Conservation (phyloP, 108 stramenopile genomes). For the Cyclotella sp. region DNA sequence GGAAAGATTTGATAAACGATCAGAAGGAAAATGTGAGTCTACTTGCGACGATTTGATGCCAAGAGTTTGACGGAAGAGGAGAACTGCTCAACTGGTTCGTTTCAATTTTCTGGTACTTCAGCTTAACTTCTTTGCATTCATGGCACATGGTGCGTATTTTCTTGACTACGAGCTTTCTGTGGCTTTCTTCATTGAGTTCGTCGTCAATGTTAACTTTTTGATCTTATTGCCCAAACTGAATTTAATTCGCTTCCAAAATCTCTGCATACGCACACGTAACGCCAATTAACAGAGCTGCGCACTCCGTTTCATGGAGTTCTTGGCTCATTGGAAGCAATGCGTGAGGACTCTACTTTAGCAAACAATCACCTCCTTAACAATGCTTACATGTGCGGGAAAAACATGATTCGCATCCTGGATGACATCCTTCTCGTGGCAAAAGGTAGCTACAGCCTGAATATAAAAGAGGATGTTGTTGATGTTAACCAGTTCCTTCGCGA, state of each 20-base stretch:
- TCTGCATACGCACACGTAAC: too few species aligned
- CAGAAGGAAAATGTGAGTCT: too few species aligned
- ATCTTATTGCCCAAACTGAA: too few species aligned
- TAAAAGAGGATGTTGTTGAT: slow-evolving; percentile 21
- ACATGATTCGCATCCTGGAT: slow-evolving; percentile 44
- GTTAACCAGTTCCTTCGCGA: slow-evolving; percentile 22
- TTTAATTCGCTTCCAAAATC: too few species aligned
- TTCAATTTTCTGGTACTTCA: neutral
- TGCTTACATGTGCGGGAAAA: slow-evolving; percentile 39
- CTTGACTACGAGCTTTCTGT: too few species aligned
- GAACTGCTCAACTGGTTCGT: neutral
- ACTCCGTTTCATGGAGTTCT: slow-evolving; percentile 55
- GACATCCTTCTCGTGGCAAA: slow-evolving; percentile 45
- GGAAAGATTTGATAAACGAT: too few species aligned
- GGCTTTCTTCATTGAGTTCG: too few species aligned
- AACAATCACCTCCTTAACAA: slow-evolving; percentile 25
- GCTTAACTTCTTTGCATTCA: slow-evolving; percentile 38
- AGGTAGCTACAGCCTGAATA: slow-evolving; percentile 22
- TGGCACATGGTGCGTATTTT: slow-evolving; percentile 21
- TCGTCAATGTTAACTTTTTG: too few species aligned
- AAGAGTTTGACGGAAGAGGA: neutral
- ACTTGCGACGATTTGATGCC: too few species aligned
- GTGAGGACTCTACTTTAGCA: slow-evolving; percentile 30
- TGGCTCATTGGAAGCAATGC: slow-evolving; percentile 41
- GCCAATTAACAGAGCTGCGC: slow-evolving; percentile 18